A percentile compares a stretch with the other conserved stretches of the same genome.
These are phyloP conservation scores for Wilcoxina mikolae DNA, from an alignment of 495 filamentous ascomycete genomes.

Conservation along the genomic window DNA sequence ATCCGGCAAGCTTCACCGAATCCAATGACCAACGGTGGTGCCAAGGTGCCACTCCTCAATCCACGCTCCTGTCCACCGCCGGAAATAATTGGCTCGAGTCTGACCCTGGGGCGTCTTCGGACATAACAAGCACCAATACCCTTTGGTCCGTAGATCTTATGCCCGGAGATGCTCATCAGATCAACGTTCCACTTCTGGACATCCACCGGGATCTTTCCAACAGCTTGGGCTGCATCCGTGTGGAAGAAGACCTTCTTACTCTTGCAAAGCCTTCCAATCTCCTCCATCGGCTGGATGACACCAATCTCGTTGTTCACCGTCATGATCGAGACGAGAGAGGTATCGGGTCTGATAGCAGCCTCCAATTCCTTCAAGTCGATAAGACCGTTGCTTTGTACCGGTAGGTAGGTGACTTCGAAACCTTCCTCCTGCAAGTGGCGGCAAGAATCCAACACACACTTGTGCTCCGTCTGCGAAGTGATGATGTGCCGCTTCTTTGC, in stretches of 20 bases:
- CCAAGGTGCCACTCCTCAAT: slow-evolving; percentile 80
- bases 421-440: slow-evolving; percentile 94
- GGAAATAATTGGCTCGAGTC: slow-evolving; percentile 88
- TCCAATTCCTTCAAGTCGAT: slow-evolving; percentile 77
- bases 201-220: slow-evolving; percentile 91
- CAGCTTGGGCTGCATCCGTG: slow-evolving; percentile 91
- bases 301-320: slow-evolving; percentile 99
- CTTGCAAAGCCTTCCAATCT: slow-evolving; percentile 86
- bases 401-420: slow-evolving; percentile 88
- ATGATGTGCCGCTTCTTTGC: slow-evolving; percentile 98
- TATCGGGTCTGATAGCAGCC: slow-evolving; percentile 79
- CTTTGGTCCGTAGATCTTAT: slow-evolving; percentile 98
- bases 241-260: slow-evolving; percentile 95
- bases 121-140: slow-evolving; percentile 95
- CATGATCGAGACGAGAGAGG: slow-evolving; percentile 89
- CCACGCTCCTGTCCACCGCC: slow-evolving; percentile 94
- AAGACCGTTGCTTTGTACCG: slow-evolving; percentile 70
- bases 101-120: slow-evolving; percentile 75
- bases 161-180: slow-evolving; percentile 95
- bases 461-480: slow-evolving; percentile 94
- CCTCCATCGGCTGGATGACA: slow-evolving; percentile 84
- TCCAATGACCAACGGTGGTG: slow-evolving; percentile 75
- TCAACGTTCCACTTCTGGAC: slow-evolving; percentile 96
- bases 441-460: slow-evolving; percentile 94
- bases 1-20: slow-evolving; percentile 93